phyloP scores from a whole-genome alignment of 2,329 filamentous ascomycete genomes.

The Cadophora luteo-olivacea region DNA sequence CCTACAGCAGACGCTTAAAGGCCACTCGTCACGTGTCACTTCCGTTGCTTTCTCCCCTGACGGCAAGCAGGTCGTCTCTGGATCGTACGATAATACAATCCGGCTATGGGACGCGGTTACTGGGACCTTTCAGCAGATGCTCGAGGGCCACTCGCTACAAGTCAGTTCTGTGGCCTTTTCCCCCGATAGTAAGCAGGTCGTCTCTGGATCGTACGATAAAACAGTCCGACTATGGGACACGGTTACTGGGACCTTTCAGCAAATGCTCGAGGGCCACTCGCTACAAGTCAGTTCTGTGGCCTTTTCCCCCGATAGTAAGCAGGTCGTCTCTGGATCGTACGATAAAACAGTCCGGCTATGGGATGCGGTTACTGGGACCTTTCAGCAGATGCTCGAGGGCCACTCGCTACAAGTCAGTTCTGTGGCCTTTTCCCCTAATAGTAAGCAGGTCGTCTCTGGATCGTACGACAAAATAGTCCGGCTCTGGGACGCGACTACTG shows the following conservation, averaged over 20 bases:
- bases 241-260: no score
- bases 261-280: no score
- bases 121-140: background rate
- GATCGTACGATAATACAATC: background rate
- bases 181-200: no score
- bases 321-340: no score
- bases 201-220: no score
- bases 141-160: background rate
- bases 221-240: no score
- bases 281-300: no score
- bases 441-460: background rate
- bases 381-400: background rate
- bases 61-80: background rate
- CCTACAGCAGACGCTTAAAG: background rate
- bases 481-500: background rate
- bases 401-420: background rate
- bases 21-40: background rate
- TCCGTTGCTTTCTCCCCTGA: background rate
- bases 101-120: background rate
- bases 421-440: background rate
- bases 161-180: background rate
- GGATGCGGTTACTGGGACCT: no score
- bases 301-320: no score
- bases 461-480: background rate
- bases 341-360: no score